Percentiles rank a stretch among this genome's conserved stretches.
Conservation (phyloP, 1,139 yeast species). For the Kazachstania sp. region DNA sequence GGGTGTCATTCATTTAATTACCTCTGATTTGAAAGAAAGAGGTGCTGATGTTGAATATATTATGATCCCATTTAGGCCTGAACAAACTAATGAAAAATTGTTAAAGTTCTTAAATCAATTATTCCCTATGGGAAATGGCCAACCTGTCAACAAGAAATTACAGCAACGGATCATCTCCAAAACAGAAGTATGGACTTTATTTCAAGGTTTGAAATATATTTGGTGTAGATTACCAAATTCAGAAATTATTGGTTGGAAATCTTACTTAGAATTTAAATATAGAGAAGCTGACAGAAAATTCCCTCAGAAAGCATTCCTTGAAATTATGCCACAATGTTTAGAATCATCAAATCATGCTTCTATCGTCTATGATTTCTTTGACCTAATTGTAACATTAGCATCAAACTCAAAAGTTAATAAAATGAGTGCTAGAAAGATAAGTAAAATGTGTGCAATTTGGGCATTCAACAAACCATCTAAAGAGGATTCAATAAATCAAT, state of each 20-base stretch:
- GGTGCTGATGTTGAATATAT: conserved; percentile 53
- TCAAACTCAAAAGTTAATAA: conserved; percentile 76
- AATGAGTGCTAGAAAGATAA: conserved; percentile 68
- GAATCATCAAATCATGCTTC: conserved; percentile 84
- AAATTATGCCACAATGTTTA: conserved; percentile 74
- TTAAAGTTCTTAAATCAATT: conserved; percentile 44
- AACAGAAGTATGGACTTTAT: conserved; percentile 59
- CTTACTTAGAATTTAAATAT: conserved; percentile 60
- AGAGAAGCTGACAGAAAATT: conserved; percentile 56
- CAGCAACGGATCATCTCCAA: conserved; percentile 35
- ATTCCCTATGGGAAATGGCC: conserved; percentile 46
- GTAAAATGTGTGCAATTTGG: conserved; percentile 83
- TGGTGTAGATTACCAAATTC: conserved; percentile 81
- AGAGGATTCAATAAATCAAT: conserved; percentile 2
- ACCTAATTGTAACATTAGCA: conserved; percentile 67
- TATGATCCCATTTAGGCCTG: conserved; percentile 61
- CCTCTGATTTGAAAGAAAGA: conserved; percentile 50
- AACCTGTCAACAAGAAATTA: conserved; percentile 35
- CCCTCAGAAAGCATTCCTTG: conserved; percentile 67
- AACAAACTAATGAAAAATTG: conserved; percentile 49
- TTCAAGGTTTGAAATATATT: conserved; percentile 66
- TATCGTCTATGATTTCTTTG: conserved; percentile 79
- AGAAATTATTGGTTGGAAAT: conserved; percentile 81
- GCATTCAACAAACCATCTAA: conserved; percentile 48
- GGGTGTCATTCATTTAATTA: conserved; percentile 54